These are phyloP conservation scores for Oidium heveae DNA, from an alignment of 2,329 filamentous ascomycete genomes.

Conservation along the genomic window DNA sequence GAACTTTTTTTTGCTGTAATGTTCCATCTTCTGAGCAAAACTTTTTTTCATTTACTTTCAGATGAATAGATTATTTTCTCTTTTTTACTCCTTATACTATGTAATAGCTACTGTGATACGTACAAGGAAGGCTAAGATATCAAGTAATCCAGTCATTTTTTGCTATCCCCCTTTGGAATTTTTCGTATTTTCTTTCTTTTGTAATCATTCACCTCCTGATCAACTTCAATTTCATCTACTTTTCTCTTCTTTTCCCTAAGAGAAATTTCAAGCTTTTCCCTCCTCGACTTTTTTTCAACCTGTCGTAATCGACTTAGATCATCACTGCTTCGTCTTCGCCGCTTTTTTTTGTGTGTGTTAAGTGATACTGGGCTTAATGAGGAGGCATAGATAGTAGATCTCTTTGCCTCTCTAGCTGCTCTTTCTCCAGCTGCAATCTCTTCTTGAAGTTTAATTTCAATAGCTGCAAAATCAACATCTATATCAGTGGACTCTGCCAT, in stretches of 20 bases:
- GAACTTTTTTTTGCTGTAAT: too few relatives aligned
- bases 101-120: too few relatives aligned
- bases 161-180: not conserved
- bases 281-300: too few relatives aligned
- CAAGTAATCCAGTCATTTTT: too few relatives aligned
- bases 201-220: not conserved
- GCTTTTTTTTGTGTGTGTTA: slow-evolving; percentile 3
- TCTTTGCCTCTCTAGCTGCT: slow-evolving; percentile 1
- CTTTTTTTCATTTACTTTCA: not conserved
- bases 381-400: not conserved
- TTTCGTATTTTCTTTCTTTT: slow-evolving; percentile 1
- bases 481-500: too few relatives aligned
- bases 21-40: too few relatives aligned
- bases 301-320: too few relatives aligned
- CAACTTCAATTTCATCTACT: not conserved
- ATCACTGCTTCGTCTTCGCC: slow-evolving; percentile 4
- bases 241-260: too few relatives aligned
- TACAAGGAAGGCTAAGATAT: not conserved
- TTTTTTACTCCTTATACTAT: not conserved
- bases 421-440: slow-evolving; percentile 7
- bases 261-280: too few relatives aligned
- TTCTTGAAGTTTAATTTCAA: slow-evolving; percentile 7
- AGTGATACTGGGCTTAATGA: not conserved
- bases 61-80: not conserved
- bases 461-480: slow-evolving; percentile 5